Evolutionary conservation across 2,329 filamentous ascomycete species (phyloP), one percentile per base, ranked within the genome.

Genomic region (Fusarium sp.): DNA sequence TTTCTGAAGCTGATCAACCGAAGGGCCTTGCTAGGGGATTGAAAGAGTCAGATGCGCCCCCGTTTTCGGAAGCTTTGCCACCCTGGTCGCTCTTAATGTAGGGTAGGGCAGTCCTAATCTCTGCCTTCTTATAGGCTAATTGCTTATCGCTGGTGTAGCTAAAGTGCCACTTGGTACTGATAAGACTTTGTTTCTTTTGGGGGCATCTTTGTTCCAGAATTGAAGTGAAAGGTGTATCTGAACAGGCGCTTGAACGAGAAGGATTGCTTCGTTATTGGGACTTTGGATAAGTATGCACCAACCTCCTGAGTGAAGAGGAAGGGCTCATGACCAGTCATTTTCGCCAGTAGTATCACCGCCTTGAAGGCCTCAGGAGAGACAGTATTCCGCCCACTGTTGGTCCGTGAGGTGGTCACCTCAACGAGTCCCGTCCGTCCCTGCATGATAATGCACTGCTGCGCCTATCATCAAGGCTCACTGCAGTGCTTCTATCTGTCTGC

Each of bases 51-150:
- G 70, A 72, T 54, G 61, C 17, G 51, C 52, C 60, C 68, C 74
- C 74, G 74, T 75, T 76, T 57, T 76, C 71, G 74, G 74, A 76
- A 54, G 52, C 35, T 49, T 62, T 49, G 71, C 69, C 74, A 76
- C 64, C 48, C 69, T 42, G 63, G 69, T 54, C 47, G 12, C 38
- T 49, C 31, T 33, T 33, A 33, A 33, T 33, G 31, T 33, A 33
- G 31, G 20, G 45, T 31, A 48, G 20, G 20, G 45, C 22, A 61
- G 68, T 52, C 58, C 73, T 61, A 76, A 72, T 74, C 61, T n/a
- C n/a, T 33, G 54, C 38, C 33, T 31, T 47, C 56, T 70, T 10
- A 75, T 75, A 72, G 74, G 74, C 42, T 69, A 62, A 74, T 74
- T 38, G 22, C 73, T 75, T 76, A 75, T 75, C 73, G 60, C 44